Conservation (phyloP, 2,329 filamentous ascomycete genomes). For the Trichophyton equinum region DNA sequence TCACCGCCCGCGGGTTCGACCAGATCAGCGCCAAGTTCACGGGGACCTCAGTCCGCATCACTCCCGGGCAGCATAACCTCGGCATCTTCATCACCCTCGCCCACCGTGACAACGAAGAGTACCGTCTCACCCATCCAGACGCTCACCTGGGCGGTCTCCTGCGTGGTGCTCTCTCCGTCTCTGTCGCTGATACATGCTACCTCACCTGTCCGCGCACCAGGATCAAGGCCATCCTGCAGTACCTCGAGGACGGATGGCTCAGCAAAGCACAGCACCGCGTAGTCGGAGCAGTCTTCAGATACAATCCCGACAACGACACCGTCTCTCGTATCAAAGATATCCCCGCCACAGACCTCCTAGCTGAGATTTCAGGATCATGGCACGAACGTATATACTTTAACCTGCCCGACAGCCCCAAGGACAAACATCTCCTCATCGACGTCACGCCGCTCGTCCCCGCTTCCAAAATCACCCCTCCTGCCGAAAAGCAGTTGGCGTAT, state of each 20-base stretch:
- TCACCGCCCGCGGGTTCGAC: constrained; percentile 81
- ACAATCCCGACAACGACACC: constrained; percentile 74
- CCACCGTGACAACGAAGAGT: constrained; percentile 71
- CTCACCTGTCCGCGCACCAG: constrained; percentile 81
- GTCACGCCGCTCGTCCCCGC: constrained; percentile 69
- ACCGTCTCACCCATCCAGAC: constrained; percentile 89
- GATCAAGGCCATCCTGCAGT: constrained; percentile 84
- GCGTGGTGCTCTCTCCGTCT: constrained; percentile 75
- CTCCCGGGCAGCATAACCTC: constrained; percentile 82
- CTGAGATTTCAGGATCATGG: constrained; percentile 75
- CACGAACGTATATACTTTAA: constrained; percentile 57
- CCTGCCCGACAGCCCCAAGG: constrained; percentile 30
- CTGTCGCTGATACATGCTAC: constrained; percentile 79
- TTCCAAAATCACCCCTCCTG: constrained; percentile 65
- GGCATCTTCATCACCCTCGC: constrained; percentile 88
- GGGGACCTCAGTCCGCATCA: constrained; percentile 82
- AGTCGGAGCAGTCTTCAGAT: constrained; percentile 79
- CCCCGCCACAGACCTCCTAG: constrained; percentile 69
- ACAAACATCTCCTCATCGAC: constrained; percentile 66
- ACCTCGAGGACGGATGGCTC: constrained; percentile 89
- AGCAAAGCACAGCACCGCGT: constrained; percentile 84
- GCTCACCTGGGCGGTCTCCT: constrained; percentile 82
- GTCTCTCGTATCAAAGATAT: constrained; percentile 74
- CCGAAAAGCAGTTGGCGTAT: constrained; percentile 68
- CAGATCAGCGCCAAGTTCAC: constrained; percentile 97